A percentile compares a stretch with the other conserved stretches of the same genome.
Evolutionary conservation across 2,329 filamentous ascomycete genomes (phyloP).

Genomic region (Blumeria hordei): DNA sequence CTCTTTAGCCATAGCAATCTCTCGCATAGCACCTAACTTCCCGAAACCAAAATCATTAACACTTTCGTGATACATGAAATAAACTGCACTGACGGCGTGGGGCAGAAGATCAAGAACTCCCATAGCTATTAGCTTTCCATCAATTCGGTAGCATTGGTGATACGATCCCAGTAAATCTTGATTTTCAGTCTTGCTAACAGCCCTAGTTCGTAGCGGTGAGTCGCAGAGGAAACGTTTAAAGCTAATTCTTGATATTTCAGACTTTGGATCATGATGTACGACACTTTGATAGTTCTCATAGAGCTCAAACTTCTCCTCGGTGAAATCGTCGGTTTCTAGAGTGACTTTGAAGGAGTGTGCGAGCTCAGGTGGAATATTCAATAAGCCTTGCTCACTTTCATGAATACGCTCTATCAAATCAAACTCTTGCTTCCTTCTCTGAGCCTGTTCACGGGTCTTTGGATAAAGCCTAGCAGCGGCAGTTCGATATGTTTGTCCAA

Average conservation of each 20-base stretch:
- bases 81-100: conserved; percentile 55
- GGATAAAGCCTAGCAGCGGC: conserved; percentile 40
- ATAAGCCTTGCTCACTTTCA: conserved; percentile 29
- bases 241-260: conserved; percentile 31
- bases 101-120: conserved; percentile 57
- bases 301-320: conserved; percentile 49
- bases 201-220: conserved; percentile 31
- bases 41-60: conserved; percentile 46
- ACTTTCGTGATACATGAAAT: conserved; percentile 60
- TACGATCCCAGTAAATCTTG: conserved; percentile 42
- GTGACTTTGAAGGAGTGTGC: conserved; percentile 44
- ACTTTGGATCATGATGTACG: conserved; percentile 42
- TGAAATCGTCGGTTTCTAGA: conserved; percentile 45
- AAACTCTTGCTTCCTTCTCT: conserved; percentile 41
- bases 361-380: conserved; percentile 32
- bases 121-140: conserved; percentile 51
- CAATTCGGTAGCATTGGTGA: conserved; percentile 61
- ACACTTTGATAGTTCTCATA: conserved; percentile 52
- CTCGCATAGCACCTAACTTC: conserved; percentile 50
- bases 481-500: conserved; percentile 42
- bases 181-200: conserved; percentile 24
- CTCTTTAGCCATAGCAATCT: conserved; percentile 47
- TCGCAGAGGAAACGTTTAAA: conserved; percentile 53
- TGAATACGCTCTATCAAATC: conserved; percentile 42
- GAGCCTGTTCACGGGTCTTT: conserved; percentile 38